Evolutionary conservation across 1,284 basidiomycete genomes (phyloP).

Genomic region (Cryptococcus sp.): DNA sequence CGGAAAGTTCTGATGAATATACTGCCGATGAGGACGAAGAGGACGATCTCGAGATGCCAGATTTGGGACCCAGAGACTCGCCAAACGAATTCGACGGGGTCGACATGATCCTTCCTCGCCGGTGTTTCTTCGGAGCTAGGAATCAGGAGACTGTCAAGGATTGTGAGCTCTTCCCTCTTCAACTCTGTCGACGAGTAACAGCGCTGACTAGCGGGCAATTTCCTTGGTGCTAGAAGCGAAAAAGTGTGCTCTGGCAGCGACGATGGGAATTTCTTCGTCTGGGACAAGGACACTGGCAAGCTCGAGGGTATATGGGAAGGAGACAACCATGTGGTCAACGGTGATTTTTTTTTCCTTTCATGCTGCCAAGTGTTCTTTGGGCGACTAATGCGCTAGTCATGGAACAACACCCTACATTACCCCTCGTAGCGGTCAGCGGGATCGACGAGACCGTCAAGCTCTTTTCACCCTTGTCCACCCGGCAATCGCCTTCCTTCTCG

Average conservation of each 20-base stretch:
- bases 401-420: slow-evolving; percentile 72
- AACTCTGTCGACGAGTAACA: background rate
- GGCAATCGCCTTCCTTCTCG: slow-evolving; percentile 16
- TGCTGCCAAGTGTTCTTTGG: background rate
- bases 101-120: slow-evolving; percentile 64
- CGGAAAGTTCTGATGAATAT: slow-evolving; percentile 27
- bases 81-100: slow-evolving; percentile 36
- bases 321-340: slow-evolving; percentile 73
- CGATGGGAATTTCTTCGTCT: slow-evolving; percentile 70
- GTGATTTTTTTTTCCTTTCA: slow-evolving; percentile 11
- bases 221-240: slow-evolving; percentile 69
- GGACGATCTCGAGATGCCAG: slow-evolving; percentile 13
- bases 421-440: slow-evolving; percentile 77
- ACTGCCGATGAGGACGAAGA: slow-evolving; percentile 11
- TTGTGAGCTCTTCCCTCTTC: slow-evolving; percentile 52
- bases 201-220: slow-evolving; percentile 62
- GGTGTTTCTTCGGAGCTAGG: slow-evolving; percentile 64
- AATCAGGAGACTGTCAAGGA: slow-evolving; percentile 89
- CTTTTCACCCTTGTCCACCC: slow-evolving; percentile 15
- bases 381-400: slow-evolving; percentile 52
- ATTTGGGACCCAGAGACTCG: background rate
- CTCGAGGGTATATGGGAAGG: slow-evolving; percentile 77
- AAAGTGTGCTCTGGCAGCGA: slow-evolving; percentile 82
- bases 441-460: slow-evolving; percentile 87
- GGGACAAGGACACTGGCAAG: slow-evolving; percentile 63